Percentiles rank a stretch among this genome's conserved stretches.
Evolutionary conservation across 345 rosid species (phyloP).

Genomic region (Salix udensis): DNA sequence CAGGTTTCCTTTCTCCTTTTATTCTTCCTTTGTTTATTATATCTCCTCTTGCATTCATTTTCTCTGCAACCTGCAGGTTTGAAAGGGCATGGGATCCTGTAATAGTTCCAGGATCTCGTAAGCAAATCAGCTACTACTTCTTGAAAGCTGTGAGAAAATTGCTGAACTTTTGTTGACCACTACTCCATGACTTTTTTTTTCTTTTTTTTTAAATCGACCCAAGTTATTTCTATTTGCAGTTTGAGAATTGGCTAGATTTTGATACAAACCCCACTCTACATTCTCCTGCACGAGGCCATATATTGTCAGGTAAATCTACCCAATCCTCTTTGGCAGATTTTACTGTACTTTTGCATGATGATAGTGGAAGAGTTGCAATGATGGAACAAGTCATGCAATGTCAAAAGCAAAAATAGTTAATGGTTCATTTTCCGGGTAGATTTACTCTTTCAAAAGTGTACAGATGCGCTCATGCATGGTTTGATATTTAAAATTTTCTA

Average conservation of each 20-base stretch:
- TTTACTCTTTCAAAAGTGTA: background rate
- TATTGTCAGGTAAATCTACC: conserved; percentile 68
- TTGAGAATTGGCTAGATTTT: conserved; percentile 65
- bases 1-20: background rate
- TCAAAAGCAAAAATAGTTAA: background rate
- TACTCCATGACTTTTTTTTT: background rate
- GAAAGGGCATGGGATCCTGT: conserved; percentile 94
- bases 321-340: background rate
- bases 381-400: background rate
- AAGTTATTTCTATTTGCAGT: conserved; percentile 41
- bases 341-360: background rate
- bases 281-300: conserved; percentile 74
- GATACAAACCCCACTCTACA: conserved; percentile 82
- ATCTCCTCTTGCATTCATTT: background rate
- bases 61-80: conserved; percentile 43
- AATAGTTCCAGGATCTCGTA: conserved; percentile 65
- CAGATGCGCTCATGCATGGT: background rate
- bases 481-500: background rate
- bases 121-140: conserved; percentile 62
- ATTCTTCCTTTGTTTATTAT: background rate
- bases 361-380: background rate
- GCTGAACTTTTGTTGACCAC: background rate
- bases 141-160: conserved; percentile 60
- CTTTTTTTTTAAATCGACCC: background rate
- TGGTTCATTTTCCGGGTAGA: conserved; percentile 3